A percentile compares a stretch with the other conserved stretches of the same genome.
These are phyloP conservation scores for Hanseniaspora meyeri DNA, from an alignment of 805 yeast species.

Conservation along the genomic window DNA sequence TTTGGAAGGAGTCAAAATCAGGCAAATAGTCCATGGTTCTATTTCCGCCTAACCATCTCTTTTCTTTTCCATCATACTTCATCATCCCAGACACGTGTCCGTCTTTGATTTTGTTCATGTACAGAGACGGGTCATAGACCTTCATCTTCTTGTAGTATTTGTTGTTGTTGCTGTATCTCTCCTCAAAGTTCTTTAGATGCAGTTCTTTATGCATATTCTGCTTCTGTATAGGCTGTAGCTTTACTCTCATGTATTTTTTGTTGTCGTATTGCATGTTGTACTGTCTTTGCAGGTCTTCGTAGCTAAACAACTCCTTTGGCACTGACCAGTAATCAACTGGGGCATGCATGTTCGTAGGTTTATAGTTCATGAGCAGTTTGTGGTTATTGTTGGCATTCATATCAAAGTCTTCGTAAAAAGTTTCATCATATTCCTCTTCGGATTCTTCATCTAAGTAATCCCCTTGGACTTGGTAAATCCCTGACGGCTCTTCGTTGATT, in stretches of 20 bases:
- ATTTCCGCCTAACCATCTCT: slow-evolving; percentile 8
- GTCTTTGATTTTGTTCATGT: not conserved
- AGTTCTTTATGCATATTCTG: not conserved
- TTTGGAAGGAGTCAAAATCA: not conserved
- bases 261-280: not conserved
- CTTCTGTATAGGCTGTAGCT: not conserved
- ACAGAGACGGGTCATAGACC: not conserved
- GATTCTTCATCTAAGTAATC: slow-evolving; percentile 1
- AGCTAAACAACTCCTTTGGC: not conserved
- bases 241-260: not conserved
- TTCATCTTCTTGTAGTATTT: not conserved
- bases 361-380: not conserved
- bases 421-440: slow-evolving; percentile 2
- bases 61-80: slow-evolving; percentile 2
- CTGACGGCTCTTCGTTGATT: not conserved
- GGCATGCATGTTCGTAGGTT: not conserved
- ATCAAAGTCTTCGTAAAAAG: slow-evolving; percentile 8
- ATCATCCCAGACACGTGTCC: slow-evolving; percentile 8
- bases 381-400: not conserved
- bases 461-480: not conserved
- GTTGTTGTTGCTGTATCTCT: not conserved
- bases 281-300: not conserved
- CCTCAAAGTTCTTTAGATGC: not conserved
- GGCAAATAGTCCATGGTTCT: slow-evolving; percentile 4
- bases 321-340: slow-evolving; percentile 10